Percentiles rank a stretch among this genome's conserved stretches.
These are phyloP conservation scores for Pseudogymnoascus sp. DNA, from an alignment of 2,329 filamentous ascomycete genomes.

Conservation along the genomic window DNA sequence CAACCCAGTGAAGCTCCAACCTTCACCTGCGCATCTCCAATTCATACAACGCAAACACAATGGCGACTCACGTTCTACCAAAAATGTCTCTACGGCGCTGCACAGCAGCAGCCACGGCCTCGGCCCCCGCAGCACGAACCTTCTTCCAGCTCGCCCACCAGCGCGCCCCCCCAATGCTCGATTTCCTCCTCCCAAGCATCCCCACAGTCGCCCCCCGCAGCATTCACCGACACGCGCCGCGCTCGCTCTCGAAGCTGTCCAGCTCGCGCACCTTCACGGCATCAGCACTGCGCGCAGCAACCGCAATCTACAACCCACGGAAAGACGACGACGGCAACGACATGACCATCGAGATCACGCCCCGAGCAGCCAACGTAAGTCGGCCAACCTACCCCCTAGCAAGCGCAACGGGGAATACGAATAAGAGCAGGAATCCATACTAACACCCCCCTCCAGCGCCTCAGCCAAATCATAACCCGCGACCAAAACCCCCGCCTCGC, in stretches of 20 bases:
- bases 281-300: slow-evolving; percentile 30
- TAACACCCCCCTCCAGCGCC: slow-evolving; percentile 16
- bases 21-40: neutral
- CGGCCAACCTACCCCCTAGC: slow-evolving; percentile 10
- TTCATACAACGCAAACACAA: slow-evolving; percentile 9
- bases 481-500: slow-evolving; percentile 71
- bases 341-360: slow-evolving; percentile 75
- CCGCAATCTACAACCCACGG: slow-evolving; percentile 59
- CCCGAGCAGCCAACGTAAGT: slow-evolving; percentile 67
- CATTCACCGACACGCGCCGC: neutral
- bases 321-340: slow-evolving; percentile 76
- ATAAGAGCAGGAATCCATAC: slow-evolving; percentile 6
- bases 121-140: slow-evolving; percentile 19
- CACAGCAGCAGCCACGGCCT: slow-evolving; percentile 9
- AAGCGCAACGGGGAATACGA: neutral
- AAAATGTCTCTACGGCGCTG: slow-evolving; percentile 18
- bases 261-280: slow-evolving; percentile 19
- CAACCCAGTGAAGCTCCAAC: neutral
- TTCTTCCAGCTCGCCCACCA: slow-evolving; percentile 23
- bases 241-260: neutral
- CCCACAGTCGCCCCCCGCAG: neutral
- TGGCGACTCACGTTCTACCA: slow-evolving; percentile 21
- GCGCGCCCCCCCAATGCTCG: slow-evolving; percentile 20
- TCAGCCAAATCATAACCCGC: slow-evolving; percentile 59
- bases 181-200: slow-evolving; percentile 24